Conservation (phyloP, 441 rosid genomes). For the Pelargonium australe region DNA sequence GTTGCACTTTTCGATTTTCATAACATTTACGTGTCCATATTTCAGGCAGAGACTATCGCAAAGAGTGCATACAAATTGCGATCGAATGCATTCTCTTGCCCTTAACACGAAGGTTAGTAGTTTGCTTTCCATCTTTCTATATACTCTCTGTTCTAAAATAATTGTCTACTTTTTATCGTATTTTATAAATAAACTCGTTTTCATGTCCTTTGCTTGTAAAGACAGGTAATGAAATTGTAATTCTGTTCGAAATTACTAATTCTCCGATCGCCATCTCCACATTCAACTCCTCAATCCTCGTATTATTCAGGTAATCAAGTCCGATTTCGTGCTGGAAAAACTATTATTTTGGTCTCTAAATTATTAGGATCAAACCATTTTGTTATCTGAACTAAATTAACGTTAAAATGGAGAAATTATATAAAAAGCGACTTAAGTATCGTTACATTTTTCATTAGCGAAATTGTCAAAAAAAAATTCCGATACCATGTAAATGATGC, state of each 20-base stretch:
- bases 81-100: slow-evolving; percentile 51
- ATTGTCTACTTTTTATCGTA: slow-evolving; percentile 13
- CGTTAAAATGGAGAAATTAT: too few species aligned
- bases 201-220: slow-evolving; percentile 20
- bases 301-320: slow-evolving; percentile 22
- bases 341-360: too few species aligned
- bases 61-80: slow-evolving; percentile 34
- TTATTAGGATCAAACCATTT: too few species aligned
- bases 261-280: not conserved
- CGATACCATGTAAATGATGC: not conserved
- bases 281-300: not conserved
- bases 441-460: too few species aligned
- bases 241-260: slow-evolving; percentile 30
- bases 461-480: too few species aligned
- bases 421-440: too few species aligned
- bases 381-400: too few species aligned
- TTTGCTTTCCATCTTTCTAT: slow-evolving; percentile 24
- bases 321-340: not conserved
- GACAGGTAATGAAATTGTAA: slow-evolving; percentile 44
- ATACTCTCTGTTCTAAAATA: slow-evolving; percentile 17
- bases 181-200: slow-evolving; percentile 18
- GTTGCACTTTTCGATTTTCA: slow-evolving; percentile 10
- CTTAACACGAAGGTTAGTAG: slow-evolving; percentile 49
- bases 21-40: slow-evolving; percentile 12
- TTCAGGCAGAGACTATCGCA: slow-evolving; percentile 52